Percentiles rank a stretch among this genome's conserved stretches.
Conservation (phyloP, 306 rosid genomes). For the Begonia peltatifolia region DNA sequence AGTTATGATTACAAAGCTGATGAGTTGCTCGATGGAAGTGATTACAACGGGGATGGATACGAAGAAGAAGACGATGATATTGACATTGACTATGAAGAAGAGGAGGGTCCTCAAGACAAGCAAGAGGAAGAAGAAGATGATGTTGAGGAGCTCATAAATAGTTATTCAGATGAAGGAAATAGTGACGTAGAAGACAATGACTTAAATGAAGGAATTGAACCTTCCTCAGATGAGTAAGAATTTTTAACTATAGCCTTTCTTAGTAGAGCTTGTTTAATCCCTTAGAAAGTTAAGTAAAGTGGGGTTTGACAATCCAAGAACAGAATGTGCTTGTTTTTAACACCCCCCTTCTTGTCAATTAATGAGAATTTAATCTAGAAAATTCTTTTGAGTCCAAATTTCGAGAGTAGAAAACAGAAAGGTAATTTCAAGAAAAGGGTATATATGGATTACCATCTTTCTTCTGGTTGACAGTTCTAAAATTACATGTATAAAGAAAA, state of each 20-base stretch:
- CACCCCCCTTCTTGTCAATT: too few species aligned
- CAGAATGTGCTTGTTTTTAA: too few species aligned
- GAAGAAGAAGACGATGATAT: conserved; percentile 8
- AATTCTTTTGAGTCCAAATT: too few species aligned
- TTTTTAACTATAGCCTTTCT: too few species aligned
- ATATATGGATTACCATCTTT: too few species aligned
- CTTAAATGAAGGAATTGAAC: conserved; percentile 9
- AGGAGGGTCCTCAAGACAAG: not conserved
- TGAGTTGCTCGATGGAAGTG: conserved; percentile 13
- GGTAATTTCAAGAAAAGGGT: too few species aligned
- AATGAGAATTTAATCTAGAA: too few species aligned
- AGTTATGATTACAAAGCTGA: conserved; percentile 22
- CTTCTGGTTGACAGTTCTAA: not conserved
- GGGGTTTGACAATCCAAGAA: too few species aligned
- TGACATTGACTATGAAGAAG: not conserved
- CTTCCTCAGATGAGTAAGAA: conserved; percentile 12
- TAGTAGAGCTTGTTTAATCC: too few species aligned
- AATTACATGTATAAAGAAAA: not conserved
- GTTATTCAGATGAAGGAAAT: conserved; percentile 23
- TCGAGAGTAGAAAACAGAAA: too few species aligned
- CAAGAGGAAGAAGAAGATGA: conserved; percentile 14
- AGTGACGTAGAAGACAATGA: conserved; percentile 15
- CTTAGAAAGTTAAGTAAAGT: too few species aligned
- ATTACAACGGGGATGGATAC: conserved; percentile 17
- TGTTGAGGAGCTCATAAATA: conserved; percentile 22